Conservation (phyloP, 2,329 filamentous ascomycete species). For the Bipolaris victoriae region DNA sequence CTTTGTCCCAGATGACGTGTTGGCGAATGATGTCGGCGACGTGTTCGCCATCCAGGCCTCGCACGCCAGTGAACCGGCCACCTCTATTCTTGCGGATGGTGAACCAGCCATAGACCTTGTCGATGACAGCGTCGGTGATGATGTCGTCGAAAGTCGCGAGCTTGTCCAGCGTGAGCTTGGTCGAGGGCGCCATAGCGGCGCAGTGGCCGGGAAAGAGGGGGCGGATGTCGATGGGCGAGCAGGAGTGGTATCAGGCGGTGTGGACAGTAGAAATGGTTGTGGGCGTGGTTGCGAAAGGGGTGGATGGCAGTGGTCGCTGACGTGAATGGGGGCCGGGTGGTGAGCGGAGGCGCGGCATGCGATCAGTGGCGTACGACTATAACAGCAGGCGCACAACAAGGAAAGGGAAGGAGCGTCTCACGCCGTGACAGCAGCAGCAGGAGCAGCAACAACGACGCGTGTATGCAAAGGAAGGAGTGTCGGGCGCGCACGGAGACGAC, state of each 20-base stretch:
- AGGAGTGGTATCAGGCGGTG: not conserved
- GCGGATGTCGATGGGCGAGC: not conserved
- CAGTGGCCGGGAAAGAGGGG: conserved; percentile 1
- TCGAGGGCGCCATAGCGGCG: conserved; percentile 55
- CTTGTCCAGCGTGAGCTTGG: conserved; percentile 85
- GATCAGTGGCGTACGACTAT: conserved; percentile 24
- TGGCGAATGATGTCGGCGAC: conserved; percentile 65
- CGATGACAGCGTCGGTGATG: conserved; percentile 90
- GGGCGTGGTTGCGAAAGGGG: conserved; percentile 14
- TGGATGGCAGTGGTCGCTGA: conserved; percentile 31
- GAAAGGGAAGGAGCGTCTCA: conserved; percentile 34
- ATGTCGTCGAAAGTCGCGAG: conserved; percentile 94
- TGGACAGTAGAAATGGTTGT: conserved; percentile 5
- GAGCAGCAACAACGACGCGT: conserved; percentile 4
- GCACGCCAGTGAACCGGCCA: conserved; percentile 80
- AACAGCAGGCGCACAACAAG: conserved; percentile 13
- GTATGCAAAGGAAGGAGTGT: conserved; percentile 34
- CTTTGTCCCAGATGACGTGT: conserved; percentile 75
- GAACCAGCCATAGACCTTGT: conserved; percentile 96
- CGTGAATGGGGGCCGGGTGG: conserved; percentile 25
- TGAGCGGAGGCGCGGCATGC: conserved; percentile 30
- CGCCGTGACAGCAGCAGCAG: conserved; percentile 16
- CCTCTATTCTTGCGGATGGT: conserved; percentile 91
- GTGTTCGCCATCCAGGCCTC: conserved; percentile 73
- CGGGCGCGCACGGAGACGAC: conserved; percentile 32